Evolutionary conservation across 805 yeast species (phyloP), one percentile per base, ranked within the genome.

Genomic region (Hanseniaspora jakobsenii): DNA sequence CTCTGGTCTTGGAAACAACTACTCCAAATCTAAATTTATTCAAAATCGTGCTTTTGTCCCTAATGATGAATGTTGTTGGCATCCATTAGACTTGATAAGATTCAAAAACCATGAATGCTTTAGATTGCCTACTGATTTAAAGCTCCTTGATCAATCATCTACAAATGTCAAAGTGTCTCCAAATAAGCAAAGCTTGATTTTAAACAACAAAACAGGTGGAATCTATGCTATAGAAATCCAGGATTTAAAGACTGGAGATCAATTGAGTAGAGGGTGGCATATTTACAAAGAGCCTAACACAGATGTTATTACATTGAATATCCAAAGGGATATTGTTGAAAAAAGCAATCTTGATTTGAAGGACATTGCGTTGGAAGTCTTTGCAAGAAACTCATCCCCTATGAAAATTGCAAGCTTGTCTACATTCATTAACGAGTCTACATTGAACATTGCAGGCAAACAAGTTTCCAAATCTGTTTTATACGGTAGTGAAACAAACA

Each of bases 71-170:
- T 87, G 95, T 53, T 77, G 75, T 19, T 89, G 97, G 97, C 78
- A 89, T 59, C 70, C 85, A 48, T 63, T 83, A 44, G 97, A 89
- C 58, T 59, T 81, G 30, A 54, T 83, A 36, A 68, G 95, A 55
- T 89, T 81, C 56, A 62, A 84, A 37, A 74, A 75, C 57, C 97
- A 89, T 60, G 93, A 81, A 6, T 73, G 83, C 0, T 87, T 89
- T 59, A 62, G 78, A 2, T 56, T 81, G 19, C 91, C 94, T 0
- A 13, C 12, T 21, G 46, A 42, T 42, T 18, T 7, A 2, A 22
- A 16, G 6, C 30, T 35, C 5, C 13, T 16, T 12, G 28, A 27
- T 4, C 21, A 41, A 34, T 18, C 28, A 17, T 42, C 46, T 2
- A 42, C 46, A 4, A 21, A 14, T 10, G 26, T 37, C 12, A 22